Percentiles rank a stretch among this genome's conserved stretches.
Evolutionary conservation across 2,329 filamentous ascomycete genomes (phyloP).

Genomic region (Xylaria multiplex): DNA sequence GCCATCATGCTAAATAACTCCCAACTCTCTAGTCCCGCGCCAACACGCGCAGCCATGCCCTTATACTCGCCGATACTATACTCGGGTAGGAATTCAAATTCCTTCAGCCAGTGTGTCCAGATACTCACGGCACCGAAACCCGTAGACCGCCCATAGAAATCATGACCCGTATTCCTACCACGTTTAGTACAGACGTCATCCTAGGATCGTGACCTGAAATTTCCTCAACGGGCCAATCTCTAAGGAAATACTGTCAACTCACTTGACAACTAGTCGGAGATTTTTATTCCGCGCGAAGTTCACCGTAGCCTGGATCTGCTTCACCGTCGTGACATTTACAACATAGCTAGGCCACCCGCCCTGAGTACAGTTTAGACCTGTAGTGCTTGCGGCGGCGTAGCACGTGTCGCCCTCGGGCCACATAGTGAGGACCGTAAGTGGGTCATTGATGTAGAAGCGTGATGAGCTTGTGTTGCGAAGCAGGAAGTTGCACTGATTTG

Average conservation of each 20-base stretch:
- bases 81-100: constrained; percentile 50
- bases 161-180: constrained; percentile 58
- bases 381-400: constrained; percentile 41
- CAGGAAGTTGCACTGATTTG: constrained; percentile 46
- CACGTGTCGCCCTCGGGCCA: constrained; percentile 53
- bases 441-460: constrained; percentile 49
- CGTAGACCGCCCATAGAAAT: constrained; percentile 57
- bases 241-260: constrained; percentile 21
- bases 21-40: constrained; percentile 51
- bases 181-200: neutral
- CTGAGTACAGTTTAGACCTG: constrained; percentile 48
- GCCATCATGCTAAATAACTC: constrained; percentile 48
- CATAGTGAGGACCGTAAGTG: constrained; percentile 47
- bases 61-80: constrained; percentile 47
- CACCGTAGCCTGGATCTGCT: constrained; percentile 53
- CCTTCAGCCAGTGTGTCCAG: constrained; percentile 62
- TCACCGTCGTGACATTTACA: constrained; percentile 52
- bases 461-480: constrained; percentile 45
- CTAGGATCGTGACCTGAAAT: neutral
- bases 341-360: constrained; percentile 54
- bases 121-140: constrained; percentile 59
- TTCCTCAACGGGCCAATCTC: no score
- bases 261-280: constrained; percentile 54
- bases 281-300: constrained; percentile 55
- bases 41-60: constrained; percentile 49